A percentile compares a stretch with the other conserved stretches of the same genome.
Conservation (phyloP, 352 stramenopile species). For the Phytophthora parvispora region DNA sequence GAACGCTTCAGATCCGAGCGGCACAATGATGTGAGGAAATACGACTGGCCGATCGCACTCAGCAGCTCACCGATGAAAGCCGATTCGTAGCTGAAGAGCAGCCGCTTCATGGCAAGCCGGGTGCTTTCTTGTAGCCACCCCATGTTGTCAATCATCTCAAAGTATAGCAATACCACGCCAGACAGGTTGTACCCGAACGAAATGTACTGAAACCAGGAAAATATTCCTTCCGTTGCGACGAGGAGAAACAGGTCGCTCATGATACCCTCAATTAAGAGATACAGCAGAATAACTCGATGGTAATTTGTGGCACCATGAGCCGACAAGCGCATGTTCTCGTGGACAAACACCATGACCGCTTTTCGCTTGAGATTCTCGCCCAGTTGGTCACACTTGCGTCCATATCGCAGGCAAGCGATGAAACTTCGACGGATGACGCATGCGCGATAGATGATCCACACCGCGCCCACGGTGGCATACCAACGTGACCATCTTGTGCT, state of each 20-base stretch:
- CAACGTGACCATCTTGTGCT: constrained; percentile 10
- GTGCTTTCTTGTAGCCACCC: constrained; percentile 5
- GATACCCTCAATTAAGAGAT: constrained; percentile 18
- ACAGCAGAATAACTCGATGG: constrained; percentile 19
- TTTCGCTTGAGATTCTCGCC: not conserved
- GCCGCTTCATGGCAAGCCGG: constrained; percentile 16
- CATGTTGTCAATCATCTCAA: constrained; percentile 26
- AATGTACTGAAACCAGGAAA: constrained; percentile 24
- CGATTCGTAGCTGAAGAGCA: constrained; percentile 39
- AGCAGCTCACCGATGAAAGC: constrained; percentile 32
- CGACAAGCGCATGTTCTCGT: constrained; percentile 11
- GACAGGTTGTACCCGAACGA: constrained; percentile 32
- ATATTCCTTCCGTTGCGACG: constrained; percentile 14
- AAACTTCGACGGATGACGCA: constrained; percentile 1
- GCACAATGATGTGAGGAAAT: constrained; percentile 16
- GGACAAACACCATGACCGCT: constrained; percentile 1
- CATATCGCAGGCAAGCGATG: constrained; percentile 7
- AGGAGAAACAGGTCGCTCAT: constrained; percentile 36
- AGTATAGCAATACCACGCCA: constrained; percentile 18
- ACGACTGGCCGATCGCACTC: constrained; percentile 5
- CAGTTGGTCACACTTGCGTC: constrained; percentile 1
- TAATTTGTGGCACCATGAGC: constrained; percentile 18
- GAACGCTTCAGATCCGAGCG: constrained; percentile 11
- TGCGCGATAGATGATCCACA: constrained; percentile 14
- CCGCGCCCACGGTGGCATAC: not conserved